Evolutionary conservation across 805 yeast genomes (phyloP).

Genomic region (Kodamaea sagamina): DNA sequence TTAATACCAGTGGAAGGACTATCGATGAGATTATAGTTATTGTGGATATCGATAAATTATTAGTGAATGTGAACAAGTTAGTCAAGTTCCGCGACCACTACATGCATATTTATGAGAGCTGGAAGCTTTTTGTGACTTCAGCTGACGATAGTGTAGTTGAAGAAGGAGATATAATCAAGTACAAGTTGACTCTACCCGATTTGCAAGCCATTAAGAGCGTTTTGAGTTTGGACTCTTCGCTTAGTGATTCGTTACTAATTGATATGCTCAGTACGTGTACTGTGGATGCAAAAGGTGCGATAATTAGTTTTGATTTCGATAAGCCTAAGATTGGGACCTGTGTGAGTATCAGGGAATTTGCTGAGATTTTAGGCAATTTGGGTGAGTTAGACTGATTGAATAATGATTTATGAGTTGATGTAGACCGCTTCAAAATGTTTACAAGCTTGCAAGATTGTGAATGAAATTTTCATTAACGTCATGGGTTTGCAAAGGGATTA

Average conservation of each 20-base stretch:
- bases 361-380: constrained; percentile 40
- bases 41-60: constrained; percentile 43
- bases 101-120: constrained; percentile 28
- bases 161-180: constrained; percentile 13
- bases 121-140: constrained; percentile 36
- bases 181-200: constrained; percentile 30
- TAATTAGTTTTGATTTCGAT: constrained; percentile 31
- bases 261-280: constrained; percentile 44
- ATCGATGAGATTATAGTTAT: constrained; percentile 35
- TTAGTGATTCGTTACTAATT: constrained; percentile 37
- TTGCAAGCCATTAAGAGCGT: constrained; percentile 30
- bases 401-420: too few relatives aligned
- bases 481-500: constrained; percentile 18
- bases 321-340: constrained; percentile 27
- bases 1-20: constrained; percentile 21
- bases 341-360: constrained; percentile 42
- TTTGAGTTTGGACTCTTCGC: constrained; percentile 31
- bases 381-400: constrained; percentile 35
- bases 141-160: constrained; percentile 12
- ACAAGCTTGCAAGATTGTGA: too few relatives aligned
- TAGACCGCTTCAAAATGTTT: too few relatives aligned
- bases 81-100: constrained; percentile 36
- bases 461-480: too few relatives aligned
- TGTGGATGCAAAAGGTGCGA: constrained; percentile 28
- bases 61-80: constrained; percentile 28